phyloP scores from a whole-genome alignment of 2,329 filamentous ascomycete genomes.

The Rhexocercosporidium sp. region DNA sequence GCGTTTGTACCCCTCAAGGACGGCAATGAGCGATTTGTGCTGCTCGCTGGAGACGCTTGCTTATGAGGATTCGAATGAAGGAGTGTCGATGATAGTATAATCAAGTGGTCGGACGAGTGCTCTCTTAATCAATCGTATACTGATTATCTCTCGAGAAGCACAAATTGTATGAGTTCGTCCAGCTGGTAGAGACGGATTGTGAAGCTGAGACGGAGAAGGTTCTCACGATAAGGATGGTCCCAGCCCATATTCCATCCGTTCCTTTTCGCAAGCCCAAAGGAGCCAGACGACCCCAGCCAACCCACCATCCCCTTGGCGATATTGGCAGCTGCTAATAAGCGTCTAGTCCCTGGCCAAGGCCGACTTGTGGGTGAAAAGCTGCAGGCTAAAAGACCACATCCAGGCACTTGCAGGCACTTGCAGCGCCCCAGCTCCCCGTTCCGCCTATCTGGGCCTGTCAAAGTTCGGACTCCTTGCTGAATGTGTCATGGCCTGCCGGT shows the following conservation, averaged over 20 bases:
- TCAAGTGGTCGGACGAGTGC: neutral
- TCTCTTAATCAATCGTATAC: conserved; percentile 10
- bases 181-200: conserved; percentile 4
- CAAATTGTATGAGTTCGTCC: conserved; percentile 6
- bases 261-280: neutral
- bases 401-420: neutral
- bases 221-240: conserved; percentile 21
- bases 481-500: conserved; percentile 20
- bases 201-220: conserved; percentile 2
- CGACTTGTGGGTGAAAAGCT: neutral
- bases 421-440: neutral
- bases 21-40: neutral
- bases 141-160: conserved; percentile 2
- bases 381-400: conserved; percentile 13
- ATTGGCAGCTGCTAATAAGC: conserved; percentile 12
- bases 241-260: conserved; percentile 20
- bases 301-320: neutral
- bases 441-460: conserved; percentile 16
- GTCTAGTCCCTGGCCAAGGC: conserved; percentile 16
- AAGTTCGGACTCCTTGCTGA: conserved; percentile 20
- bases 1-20: neutral
- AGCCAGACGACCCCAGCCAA: conserved; percentile 8
- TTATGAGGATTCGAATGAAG: neutral
- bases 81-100: conserved; percentile 6
- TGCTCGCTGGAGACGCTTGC: neutral